Evolutionary conservation across 345 rosid species (phyloP).

Genomic region (Psidium guajava): DNA sequence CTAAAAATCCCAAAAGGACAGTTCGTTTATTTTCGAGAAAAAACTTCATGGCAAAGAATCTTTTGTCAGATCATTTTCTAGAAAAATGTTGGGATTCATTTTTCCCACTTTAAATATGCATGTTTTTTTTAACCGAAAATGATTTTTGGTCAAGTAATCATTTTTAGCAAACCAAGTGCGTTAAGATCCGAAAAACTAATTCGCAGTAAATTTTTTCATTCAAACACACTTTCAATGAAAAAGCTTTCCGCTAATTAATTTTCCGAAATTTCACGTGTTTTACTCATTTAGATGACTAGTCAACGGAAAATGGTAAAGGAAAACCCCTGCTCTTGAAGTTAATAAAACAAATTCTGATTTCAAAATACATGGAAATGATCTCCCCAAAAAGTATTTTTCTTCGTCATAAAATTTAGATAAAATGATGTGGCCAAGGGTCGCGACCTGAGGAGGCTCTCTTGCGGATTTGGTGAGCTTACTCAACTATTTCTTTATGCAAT

Average conservation of each 20-base stretch:
- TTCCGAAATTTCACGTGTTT: not conserved
- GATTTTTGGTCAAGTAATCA: accelerated
- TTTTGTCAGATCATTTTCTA: not conserved
- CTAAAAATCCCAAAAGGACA: too few species aligned
- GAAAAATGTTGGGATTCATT: not conserved
- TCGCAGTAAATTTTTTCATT: not conserved
- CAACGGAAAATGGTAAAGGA: accelerated
- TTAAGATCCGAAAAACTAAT: not conserved
- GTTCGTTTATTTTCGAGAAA: not conserved
- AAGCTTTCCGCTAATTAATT: not conserved
- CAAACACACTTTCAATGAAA: not conserved
- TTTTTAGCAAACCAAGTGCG: accelerated
- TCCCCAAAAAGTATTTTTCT: not conserved
- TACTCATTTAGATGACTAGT: accelerated
- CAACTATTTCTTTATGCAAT: not conserved
- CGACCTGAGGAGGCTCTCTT: not conserved
- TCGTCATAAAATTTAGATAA: not conserved
- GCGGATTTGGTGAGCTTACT: not conserved
- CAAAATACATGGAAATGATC: not conserved
- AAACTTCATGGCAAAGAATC: not conserved
- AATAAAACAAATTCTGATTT: not conserved
- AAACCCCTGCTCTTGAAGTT: not conserved
- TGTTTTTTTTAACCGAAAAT: accelerated
- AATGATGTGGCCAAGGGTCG: not conserved
- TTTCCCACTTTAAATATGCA: accelerated